A percentile compares a stretch with the other conserved stretches of the same genome.
Conservation (phyloP, 129 eudicot genomes). For the Solidago caesia region DNA sequence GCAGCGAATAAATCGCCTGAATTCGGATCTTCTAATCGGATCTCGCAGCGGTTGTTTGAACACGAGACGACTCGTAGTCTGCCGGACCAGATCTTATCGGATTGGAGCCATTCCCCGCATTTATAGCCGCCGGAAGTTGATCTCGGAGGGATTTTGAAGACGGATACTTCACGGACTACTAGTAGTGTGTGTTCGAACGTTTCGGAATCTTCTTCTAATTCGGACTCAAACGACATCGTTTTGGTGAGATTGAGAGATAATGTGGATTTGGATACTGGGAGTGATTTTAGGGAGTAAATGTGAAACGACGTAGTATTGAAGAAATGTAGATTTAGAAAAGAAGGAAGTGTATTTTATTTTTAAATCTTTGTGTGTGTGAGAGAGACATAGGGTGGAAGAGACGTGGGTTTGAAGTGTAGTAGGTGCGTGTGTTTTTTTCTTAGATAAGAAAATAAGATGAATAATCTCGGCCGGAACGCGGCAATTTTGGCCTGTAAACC, state of each 20-base stretch:
- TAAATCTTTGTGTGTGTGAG: too few species aligned
- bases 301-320: neutral
- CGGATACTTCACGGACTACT: slow-evolving; percentile 89
- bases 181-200: slow-evolving; percentile 93
- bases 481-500: neutral
- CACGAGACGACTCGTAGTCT: slow-evolving; percentile 95
- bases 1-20: slow-evolving; percentile 96
- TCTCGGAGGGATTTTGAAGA: slow-evolving; percentile 94
- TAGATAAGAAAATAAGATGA: neutral
- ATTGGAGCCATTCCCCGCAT: slow-evolving; percentile 99
- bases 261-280: neutral
- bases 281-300: neutral
- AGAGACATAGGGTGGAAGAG: neutral
- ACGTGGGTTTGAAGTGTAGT: neutral
- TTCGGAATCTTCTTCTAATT: slow-evolving; percentile 58
- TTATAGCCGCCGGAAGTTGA: slow-evolving; percentile 92
- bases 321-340: neutral
- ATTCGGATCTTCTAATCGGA: slow-evolving; percentile 93
- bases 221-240: slow-evolving; percentile 68
- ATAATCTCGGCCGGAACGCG: neutral
- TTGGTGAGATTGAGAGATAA: neutral
- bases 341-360: too few species aligned
- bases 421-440: neutral
- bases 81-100: slow-evolving; percentile 99
- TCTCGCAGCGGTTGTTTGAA: slow-evolving; percentile 65